phyloP scores from a whole-genome alignment of 2,329 filamentous ascomycete species.

The Pseudogymnoascus sp. region DNA sequence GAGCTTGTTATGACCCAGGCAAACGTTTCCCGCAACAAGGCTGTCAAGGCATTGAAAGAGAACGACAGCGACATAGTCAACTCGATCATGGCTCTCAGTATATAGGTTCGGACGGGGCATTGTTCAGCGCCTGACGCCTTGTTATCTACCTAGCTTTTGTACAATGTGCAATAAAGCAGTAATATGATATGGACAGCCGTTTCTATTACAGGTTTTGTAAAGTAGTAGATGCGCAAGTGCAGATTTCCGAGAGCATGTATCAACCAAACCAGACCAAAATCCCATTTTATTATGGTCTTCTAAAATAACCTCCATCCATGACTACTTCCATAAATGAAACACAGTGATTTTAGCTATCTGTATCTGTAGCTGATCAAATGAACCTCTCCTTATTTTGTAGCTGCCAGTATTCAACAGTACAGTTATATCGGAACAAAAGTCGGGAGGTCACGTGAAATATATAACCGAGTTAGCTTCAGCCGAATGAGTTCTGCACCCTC shows the following conservation, averaged over 20 bases:
- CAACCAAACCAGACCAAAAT: not conserved
- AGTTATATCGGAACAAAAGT: conserved; percentile 3
- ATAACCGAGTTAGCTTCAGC: conserved; percentile 7
- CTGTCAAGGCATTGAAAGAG: conserved; percentile 95
- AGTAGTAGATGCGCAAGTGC: conserved; percentile 2
- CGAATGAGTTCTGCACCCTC: conserved; percentile 14
- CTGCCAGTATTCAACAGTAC: not conserved
- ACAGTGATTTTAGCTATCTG: not conserved
- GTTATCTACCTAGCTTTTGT: conserved; percentile 5
- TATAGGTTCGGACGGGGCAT: conserved; percentile 39
- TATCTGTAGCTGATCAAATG: not conserved
- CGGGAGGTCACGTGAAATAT: conserved; percentile 7
- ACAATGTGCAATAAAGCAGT: conserved; percentile 2
- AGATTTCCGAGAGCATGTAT: conserved; percentile 2
- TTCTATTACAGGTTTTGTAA: conserved; percentile 2
- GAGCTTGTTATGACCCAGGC: conserved; percentile 98
- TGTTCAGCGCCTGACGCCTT: conserved; percentile 1
- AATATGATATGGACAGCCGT: conserved; percentile 3
- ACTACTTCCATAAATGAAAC: not conserved
- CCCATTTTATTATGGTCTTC: not conserved
- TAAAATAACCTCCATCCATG: not conserved
- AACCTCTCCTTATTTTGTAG: not conserved
- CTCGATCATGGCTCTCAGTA: conserved; percentile 97
- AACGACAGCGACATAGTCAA: conserved; percentile 99
- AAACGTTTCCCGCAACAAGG: conserved; percentile 94